Conservation (phyloP, 2,329 filamentous ascomycete species). For the Sporothrix euskadiensis region DNA sequence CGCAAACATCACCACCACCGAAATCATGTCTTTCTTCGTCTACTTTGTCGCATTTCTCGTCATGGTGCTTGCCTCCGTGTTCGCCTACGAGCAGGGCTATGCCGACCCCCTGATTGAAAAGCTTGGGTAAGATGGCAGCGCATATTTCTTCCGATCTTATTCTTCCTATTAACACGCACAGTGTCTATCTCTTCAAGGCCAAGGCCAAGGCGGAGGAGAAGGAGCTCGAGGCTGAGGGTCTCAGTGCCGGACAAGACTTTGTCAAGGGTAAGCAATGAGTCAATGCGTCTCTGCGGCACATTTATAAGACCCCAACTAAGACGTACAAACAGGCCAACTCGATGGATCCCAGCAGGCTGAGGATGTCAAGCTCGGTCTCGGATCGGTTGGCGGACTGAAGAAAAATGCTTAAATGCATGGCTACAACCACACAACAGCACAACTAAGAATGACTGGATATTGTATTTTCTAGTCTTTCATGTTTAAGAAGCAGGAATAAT, state of each 20-base stretch:
- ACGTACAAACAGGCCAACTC: constrained; percentile 36
- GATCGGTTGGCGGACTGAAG: constrained; percentile 38
- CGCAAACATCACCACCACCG: neutral
- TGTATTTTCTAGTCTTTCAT: neutral
- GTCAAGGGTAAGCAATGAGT: constrained; percentile 37
- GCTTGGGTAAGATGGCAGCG: constrained; percentile 35
- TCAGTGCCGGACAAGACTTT: constrained; percentile 45
- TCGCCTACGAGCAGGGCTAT: constrained; percentile 43
- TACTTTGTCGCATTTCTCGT: constrained; percentile 36
- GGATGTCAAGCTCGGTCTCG: constrained; percentile 38
- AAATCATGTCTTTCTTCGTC: constrained; percentile 33
- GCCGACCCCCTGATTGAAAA: constrained; percentile 44
- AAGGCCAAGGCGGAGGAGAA: constrained; percentile 46
- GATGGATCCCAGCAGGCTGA: constrained; percentile 43
- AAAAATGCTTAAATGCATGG: constrained; percentile 35
- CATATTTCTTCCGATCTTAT: neutral
- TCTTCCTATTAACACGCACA: constrained; percentile 2
- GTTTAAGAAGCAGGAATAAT: neutral
- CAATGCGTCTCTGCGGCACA: neutral
- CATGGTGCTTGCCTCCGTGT: constrained; percentile 39
- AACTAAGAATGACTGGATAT: neutral
- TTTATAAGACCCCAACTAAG: neutral
- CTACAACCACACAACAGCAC: neutral
- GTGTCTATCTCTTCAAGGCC: constrained; percentile 43
- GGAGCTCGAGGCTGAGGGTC: constrained; percentile 43